Evolutionary conservation across 495 filamentous ascomycete species (phyloP).

Genomic region (Aspergillus nanangensis): DNA sequence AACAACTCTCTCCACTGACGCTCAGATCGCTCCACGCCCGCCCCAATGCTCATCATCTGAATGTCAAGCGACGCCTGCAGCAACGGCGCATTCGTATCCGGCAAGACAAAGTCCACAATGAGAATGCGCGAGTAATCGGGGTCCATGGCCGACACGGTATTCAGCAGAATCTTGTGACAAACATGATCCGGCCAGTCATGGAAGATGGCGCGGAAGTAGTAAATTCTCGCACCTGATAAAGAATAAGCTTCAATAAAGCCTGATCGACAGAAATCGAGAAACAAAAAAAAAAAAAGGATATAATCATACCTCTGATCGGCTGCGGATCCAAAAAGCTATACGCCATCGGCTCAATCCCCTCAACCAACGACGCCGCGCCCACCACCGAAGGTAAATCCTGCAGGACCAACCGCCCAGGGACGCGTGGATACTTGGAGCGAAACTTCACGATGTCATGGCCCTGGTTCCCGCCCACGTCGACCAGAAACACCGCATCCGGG

Average conservation of each 20-base stretch:
- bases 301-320: conserved; percentile 22
- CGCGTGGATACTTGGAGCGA: conserved; percentile 12
- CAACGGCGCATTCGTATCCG: conserved; percentile 27
- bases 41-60: conserved; percentile 42
- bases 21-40: conserved; percentile 36
- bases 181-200: conserved; percentile 43
- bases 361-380: conserved; percentile 2
- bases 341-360: conserved; percentile 26
- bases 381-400: conserved; percentile 35
- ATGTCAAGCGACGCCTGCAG: conserved; percentile 37
- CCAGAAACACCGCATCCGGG: conserved; percentile 29
- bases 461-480: conserved; percentile 39
- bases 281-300: background rate
- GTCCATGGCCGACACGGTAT: conserved; percentile 34
- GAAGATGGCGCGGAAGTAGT: conserved; percentile 42
- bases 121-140: conserved; percentile 31
- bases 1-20: conserved; percentile 32
- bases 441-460: conserved; percentile 35
- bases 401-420: conserved; percentile 21
- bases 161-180: conserved; percentile 30
- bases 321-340: conserved; percentile 33
- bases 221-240: conserved; percentile 27
- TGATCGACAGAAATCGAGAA: too few relatives aligned
- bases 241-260: background rate
- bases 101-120: conserved; percentile 36